Evolutionary conservation across 352 stramenopile species (phyloP).

Genomic region (Phytophthora cryptogea): DNA sequence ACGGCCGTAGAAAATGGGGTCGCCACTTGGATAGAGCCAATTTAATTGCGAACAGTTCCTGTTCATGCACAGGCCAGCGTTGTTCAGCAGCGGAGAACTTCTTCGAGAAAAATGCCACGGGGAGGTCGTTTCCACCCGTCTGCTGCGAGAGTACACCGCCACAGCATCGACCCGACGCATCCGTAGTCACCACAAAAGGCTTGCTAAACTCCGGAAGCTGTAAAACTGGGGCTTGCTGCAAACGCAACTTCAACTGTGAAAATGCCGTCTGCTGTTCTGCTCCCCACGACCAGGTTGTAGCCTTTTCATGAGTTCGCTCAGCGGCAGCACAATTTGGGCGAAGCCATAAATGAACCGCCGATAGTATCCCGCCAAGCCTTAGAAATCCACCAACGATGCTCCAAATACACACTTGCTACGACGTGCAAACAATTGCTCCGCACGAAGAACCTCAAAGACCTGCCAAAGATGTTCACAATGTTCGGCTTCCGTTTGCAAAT

Average conservation of each 20-base stretch:
- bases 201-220: slow-evolving; percentile 24
- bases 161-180: slow-evolving; percentile 18
- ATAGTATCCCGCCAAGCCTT: slow-evolving; percentile 31
- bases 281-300: neutral
- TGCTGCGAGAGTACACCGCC: slow-evolving; percentile 1
- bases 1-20: neutral
- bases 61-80: slow-evolving; percentile 3
- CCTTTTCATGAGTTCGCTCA: slow-evolving; percentile 16
- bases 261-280: neutral
- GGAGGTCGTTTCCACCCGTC: slow-evolving; percentile 7
- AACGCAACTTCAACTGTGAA: slow-evolving; percentile 7
- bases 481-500: slow-evolving; percentile 16
- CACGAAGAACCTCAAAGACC: slow-evolving; percentile 22
- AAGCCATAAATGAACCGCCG: slow-evolving; percentile 20
- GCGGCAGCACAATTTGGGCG: slow-evolving; percentile 10
- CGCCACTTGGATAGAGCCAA: neutral
- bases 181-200: slow-evolving; percentile 38
- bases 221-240: slow-evolving; percentile 34
- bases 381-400: slow-evolving; percentile 13
- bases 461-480: slow-evolving; percentile 26
- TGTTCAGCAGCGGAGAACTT: neutral
- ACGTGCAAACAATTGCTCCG: slow-evolving; percentile 26
- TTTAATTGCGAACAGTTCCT: slow-evolving; percentile 10
- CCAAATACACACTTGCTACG: slow-evolving; percentile 32
- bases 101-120: slow-evolving; percentile 5